phyloP scores from a whole-genome alignment of 2,329 filamentous ascomycete genomes.

The Diaporthe humulicola region DNA sequence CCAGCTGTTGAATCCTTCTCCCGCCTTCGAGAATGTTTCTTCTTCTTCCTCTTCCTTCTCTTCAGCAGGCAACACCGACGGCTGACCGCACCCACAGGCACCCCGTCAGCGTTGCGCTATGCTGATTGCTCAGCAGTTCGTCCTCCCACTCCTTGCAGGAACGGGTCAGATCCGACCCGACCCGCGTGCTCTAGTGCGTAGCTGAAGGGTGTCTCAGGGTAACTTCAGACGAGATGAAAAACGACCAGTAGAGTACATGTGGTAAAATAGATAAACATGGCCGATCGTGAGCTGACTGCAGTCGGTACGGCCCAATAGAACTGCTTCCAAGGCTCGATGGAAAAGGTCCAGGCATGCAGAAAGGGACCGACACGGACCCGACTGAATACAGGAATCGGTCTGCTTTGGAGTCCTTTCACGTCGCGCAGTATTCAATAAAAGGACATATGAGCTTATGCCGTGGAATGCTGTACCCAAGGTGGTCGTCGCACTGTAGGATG shows the following conservation, averaged over 20 bases:
- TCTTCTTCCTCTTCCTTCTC: too few relatives aligned
- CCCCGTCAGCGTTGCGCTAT: neutral
- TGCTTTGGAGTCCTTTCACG: neutral
- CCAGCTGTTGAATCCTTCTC: slow-evolving; percentile 12
- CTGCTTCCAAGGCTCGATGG: neutral
- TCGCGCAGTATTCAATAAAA: neutral
- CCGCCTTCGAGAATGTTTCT: slow-evolving; percentile 17
- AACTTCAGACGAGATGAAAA: slow-evolving; percentile 12
- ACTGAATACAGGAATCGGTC: neutral
- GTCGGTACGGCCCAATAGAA: neutral
- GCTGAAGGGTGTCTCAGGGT: neutral
- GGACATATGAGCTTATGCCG: neutral
- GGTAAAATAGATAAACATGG: neutral
- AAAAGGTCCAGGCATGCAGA: neutral
- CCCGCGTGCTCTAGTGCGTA: slow-evolving; percentile 22
- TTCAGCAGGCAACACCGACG: neutral
- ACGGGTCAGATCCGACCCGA: slow-evolving; percentile 26
- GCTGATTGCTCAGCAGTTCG: slow-evolving; percentile 4
- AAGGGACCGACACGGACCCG: neutral
- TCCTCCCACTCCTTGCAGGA: slow-evolving; percentile 21
- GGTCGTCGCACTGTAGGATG: neutral
- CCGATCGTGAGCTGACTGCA: slow-evolving; percentile 2
- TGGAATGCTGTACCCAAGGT: neutral
- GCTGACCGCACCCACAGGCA: neutral
- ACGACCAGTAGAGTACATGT: neutral